phyloP scores from a whole-genome alignment of 75 land plant species.

The Isoetes taiwanensis region DNA sequence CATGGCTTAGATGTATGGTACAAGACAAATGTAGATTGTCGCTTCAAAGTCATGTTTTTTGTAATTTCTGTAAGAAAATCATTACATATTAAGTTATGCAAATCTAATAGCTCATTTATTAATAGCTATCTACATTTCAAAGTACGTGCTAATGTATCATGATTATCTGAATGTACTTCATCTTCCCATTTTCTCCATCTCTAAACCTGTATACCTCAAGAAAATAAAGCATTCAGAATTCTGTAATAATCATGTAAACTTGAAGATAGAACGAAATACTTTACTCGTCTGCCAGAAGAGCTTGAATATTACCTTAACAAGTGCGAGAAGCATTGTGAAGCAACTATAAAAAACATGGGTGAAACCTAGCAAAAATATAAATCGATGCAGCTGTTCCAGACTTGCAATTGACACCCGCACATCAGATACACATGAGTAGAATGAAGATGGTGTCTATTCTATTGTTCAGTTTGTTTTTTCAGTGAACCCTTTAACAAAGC shows the following conservation, averaged over 20 bases:
- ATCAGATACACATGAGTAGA: too few relatives aligned
- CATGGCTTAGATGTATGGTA: constrained; percentile 81
- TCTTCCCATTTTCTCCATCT: constrained; percentile 88
- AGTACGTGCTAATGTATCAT: constrained; percentile 35
- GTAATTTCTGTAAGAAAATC: constrained; percentile 4
- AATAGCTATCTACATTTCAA: constrained; percentile 1
- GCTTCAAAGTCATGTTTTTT: constrained; percentile 22
- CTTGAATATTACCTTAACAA: constrained; percentile 50
- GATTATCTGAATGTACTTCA: constrained; percentile 17
- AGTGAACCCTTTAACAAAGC: too few relatives aligned
- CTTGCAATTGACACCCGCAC: constrained; percentile 51
- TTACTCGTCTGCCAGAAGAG: background rate
- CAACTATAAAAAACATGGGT: constrained; percentile 68
- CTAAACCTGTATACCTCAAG: constrained; percentile 38
- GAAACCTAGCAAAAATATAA: constrained; percentile 58
- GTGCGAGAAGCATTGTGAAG: constrained; percentile 41
- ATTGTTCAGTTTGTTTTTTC: too few relatives aligned
- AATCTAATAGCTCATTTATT: background rate
- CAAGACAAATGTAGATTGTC: constrained; percentile 63
- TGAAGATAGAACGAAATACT: background rate
- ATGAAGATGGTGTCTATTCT: too few relatives aligned
- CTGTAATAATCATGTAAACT: background rate
- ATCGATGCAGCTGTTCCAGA: constrained; percentile 61
- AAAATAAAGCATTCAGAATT: background rate
- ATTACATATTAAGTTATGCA: background rate